These are phyloP conservation scores for Trichoderma gracile DNA, from an alignment of 2,329 filamentous ascomycete genomes.

Conservation along the genomic window DNA sequence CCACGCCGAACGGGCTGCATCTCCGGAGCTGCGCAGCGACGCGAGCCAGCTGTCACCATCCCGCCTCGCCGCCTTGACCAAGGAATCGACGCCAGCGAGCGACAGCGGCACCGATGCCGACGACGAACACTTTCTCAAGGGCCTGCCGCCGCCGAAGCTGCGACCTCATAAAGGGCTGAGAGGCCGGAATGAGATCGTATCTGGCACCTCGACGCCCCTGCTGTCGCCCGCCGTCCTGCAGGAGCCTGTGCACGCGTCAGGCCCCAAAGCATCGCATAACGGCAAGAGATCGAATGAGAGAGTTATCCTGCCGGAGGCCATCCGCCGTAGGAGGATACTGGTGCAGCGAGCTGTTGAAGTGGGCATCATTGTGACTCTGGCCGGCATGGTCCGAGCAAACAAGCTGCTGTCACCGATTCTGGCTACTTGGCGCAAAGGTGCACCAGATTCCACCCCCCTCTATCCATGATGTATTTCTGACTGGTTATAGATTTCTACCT, in stretches of 20 bases:
- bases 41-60: slow-evolving; percentile 32
- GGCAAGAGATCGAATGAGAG: slow-evolving; percentile 29
- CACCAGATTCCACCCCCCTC: slow-evolving; percentile 15
- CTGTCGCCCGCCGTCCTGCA: slow-evolving; percentile 52
- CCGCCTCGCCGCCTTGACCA: slow-evolving; percentile 40
- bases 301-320: slow-evolving; percentile 31
- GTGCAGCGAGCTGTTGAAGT: slow-evolving; percentile 56
- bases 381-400: slow-evolving; percentile 51
- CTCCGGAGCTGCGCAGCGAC: slow-evolving; percentile 28
- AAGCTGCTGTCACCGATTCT: slow-evolving; percentile 48
- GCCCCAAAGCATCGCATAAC: slow-evolving; percentile 27
- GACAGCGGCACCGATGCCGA: slow-evolving; percentile 95
- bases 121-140: slow-evolving; percentile 86
- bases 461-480: slow-evolving; percentile 1
- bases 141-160: slow-evolving; percentile 75
- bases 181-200: slow-evolving; percentile 56
- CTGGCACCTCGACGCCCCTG: slow-evolving; percentile 57
- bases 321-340: slow-evolving; percentile 52
- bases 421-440: slow-evolving; percentile 53
- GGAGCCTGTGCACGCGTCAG: slow-evolving; percentile 35
- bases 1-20: slow-evolving; percentile 27
- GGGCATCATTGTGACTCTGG: slow-evolving; percentile 52
- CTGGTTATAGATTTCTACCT: slow-evolving; percentile 46
- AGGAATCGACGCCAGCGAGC: slow-evolving; percentile 64
- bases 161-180: slow-evolving; percentile 77